Conservation (phyloP, 805 yeast genomes). For the Hermanozyma aechmeae region DNA sequence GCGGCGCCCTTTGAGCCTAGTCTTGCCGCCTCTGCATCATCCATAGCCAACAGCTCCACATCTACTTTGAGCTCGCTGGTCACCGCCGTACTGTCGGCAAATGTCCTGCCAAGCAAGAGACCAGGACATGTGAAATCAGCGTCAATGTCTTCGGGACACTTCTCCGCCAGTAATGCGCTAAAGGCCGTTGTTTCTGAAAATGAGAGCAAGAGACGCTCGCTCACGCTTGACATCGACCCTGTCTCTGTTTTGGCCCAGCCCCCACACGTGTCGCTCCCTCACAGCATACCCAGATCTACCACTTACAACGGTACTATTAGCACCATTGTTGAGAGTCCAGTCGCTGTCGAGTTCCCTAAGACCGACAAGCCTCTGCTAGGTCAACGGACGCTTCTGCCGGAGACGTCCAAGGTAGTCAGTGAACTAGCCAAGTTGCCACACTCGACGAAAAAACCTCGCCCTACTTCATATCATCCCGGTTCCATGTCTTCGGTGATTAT, state of each 20-base stretch:
- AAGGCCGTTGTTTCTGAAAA: conserved; percentile 70
- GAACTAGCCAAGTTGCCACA: conserved; percentile 37
- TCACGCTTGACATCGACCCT: conserved; percentile 8
- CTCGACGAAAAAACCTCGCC: conserved; percentile 56
- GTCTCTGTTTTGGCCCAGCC: background rate
- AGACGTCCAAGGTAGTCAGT: no score
- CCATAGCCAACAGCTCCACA: conserved; percentile 7
- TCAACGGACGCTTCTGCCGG: no score
- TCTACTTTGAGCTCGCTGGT: no score
- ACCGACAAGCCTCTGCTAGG: conserved; percentile 12
- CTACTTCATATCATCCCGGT: conserved; percentile 77
- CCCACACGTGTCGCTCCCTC: conserved; percentile 1
- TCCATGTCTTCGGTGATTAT: conserved; percentile 26
- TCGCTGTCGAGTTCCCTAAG: conserved; percentile 4
- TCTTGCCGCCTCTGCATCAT: conserved; percentile 12
- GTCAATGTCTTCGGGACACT: conserved; percentile 20
- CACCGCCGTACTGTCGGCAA: no score
- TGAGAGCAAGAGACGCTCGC: conserved; percentile 12
- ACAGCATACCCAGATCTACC: conserved; percentile 13
- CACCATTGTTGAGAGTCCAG: conserved; percentile 37
- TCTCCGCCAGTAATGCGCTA: conserved; percentile 58
- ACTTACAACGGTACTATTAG: conserved; percentile 11
- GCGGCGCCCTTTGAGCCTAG: conserved; percentile 14
- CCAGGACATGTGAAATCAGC: conserved; percentile 26
- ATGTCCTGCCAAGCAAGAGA: no score